phyloP scores from a whole-genome alignment of 1,139 yeast species.

The Candida smagusa region DNA sequence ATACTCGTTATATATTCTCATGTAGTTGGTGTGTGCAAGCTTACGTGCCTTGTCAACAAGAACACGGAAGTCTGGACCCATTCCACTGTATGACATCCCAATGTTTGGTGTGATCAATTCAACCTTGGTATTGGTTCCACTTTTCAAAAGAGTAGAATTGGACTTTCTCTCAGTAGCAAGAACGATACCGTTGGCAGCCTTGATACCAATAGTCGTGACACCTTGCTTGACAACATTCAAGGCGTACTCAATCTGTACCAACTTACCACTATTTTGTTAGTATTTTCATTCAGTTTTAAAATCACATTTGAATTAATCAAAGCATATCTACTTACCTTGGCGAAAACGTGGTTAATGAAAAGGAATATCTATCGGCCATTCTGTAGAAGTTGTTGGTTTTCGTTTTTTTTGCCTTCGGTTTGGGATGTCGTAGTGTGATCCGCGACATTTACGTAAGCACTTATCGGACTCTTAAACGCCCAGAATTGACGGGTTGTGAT shows the following conservation, averaged over 20 bases:
- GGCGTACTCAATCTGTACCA: conserved; percentile 97
- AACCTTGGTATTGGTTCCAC: conserved; percentile 75
- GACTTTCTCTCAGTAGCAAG: conserved; percentile 95
- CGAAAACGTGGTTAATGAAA: conserved; percentile 92
- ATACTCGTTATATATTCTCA: conserved; percentile 90
- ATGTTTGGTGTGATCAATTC: conserved; percentile 89
- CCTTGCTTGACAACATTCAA: conserved; percentile 97
- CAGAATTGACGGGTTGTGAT: too few relatives aligned
- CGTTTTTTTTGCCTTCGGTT: conserved; percentile 10
- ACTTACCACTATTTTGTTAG: conserved; percentile 66
- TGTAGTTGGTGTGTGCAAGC: conserved; percentile 88
- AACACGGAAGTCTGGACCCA: conserved; percentile 98
- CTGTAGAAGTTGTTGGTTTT: conserved; percentile 11
- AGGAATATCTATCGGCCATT: conserved; percentile 98
- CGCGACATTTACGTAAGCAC: too few relatives aligned
- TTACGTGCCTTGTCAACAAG: conserved; percentile 91
- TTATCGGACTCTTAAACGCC: too few relatives aligned
- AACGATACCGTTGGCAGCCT: conserved; percentile 94
- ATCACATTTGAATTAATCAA: not conserved
- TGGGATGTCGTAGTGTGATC: not conserved
- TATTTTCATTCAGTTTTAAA: conserved; percentile 4
- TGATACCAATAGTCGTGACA: conserved; percentile 93
- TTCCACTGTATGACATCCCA: conserved; percentile 95
- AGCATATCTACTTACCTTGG: conserved; percentile 58
- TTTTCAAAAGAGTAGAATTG: conserved; percentile 71